A percentile compares a stretch with the other conserved stretches of the same genome.
Conservation (phyloP, 73 alveolate genomes). For the Breviolum minutum region DNA sequence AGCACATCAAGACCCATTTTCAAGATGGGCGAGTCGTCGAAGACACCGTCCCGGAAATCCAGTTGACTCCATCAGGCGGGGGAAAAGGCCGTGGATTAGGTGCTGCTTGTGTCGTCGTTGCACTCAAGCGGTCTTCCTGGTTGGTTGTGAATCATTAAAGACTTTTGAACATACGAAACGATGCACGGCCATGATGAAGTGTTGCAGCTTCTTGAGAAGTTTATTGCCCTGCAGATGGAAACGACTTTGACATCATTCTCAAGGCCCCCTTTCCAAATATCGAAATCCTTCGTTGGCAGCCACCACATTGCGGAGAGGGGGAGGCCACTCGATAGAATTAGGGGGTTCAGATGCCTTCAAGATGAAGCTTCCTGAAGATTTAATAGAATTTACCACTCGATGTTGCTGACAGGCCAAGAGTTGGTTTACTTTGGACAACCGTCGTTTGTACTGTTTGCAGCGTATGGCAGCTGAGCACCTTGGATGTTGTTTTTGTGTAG, state of each 20-base stretch:
- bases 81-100: too few relatives aligned
- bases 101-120: not conserved
- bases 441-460: conserved; percentile 77
- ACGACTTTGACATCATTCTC: conserved; percentile 72
- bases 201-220: not conserved
- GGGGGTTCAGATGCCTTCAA: not conserved
- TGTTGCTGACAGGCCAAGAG: not conserved
- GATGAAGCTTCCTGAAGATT: too few relatives aligned
- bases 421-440: conserved; percentile 80
- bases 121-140: not conserved
- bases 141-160: too few relatives aligned
- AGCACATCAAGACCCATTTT: conserved; percentile 92
- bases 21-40: conserved; percentile 93
- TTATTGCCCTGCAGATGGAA: not conserved
- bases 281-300: conserved; percentile 80
- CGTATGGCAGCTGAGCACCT: conserved; percentile 89
- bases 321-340: not conserved
- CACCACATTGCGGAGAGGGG: conserved; percentile 24
- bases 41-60: conserved; percentile 81
- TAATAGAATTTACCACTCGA: not conserved
- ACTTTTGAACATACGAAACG: too few relatives aligned
- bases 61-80: conserved; percentile 55
- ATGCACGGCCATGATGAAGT: not conserved
- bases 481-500: not conserved
- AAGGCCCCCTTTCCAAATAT: conserved; percentile 86